Evolutionary conservation across 345 rosid genomes (phyloP).

Genomic region (Trapa bicornis): DNA sequence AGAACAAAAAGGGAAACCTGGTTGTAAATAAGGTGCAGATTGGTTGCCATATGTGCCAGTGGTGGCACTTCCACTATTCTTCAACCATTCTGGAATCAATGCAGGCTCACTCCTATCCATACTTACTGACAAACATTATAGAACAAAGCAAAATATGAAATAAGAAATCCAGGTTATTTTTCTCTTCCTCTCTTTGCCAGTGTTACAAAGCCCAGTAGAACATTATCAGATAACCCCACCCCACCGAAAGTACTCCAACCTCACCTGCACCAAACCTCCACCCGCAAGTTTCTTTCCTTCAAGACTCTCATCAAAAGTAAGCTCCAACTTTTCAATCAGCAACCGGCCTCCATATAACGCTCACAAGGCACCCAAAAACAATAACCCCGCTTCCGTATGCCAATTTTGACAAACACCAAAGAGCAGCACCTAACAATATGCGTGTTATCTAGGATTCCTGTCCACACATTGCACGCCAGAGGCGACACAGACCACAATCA

Average conservation of each 20-base stretch:
- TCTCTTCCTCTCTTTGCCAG: background rate
- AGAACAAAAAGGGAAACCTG: conserved; percentile 19
- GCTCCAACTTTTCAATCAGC: background rate
- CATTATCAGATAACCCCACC: background rate
- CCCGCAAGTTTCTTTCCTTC: background rate
- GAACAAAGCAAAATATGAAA: background rate
- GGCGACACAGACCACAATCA: background rate
- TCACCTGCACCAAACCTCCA: background rate
- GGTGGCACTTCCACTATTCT: conserved; percentile 30
- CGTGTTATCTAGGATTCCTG: background rate
- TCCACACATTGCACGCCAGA: background rate
- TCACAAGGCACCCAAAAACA: background rate
- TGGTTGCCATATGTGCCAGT: conserved; percentile 36
- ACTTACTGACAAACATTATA: conserved; percentile 24
- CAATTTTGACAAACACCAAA: background rate
- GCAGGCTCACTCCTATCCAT: conserved; percentile 60
- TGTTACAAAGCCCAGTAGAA: background rate
- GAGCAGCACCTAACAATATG: background rate
- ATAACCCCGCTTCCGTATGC: background rate
- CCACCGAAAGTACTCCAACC: background rate
- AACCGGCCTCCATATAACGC: background rate
- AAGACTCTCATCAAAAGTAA: background rate
- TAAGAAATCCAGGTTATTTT: background rate
- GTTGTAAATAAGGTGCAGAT: conserved; percentile 20
- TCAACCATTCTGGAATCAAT: conserved; percentile 54